Evolutionary conservation across 2,329 filamentous ascomycete species (phyloP).

Genomic region (Teratosphaeria pseudoeucalypti): DNA sequence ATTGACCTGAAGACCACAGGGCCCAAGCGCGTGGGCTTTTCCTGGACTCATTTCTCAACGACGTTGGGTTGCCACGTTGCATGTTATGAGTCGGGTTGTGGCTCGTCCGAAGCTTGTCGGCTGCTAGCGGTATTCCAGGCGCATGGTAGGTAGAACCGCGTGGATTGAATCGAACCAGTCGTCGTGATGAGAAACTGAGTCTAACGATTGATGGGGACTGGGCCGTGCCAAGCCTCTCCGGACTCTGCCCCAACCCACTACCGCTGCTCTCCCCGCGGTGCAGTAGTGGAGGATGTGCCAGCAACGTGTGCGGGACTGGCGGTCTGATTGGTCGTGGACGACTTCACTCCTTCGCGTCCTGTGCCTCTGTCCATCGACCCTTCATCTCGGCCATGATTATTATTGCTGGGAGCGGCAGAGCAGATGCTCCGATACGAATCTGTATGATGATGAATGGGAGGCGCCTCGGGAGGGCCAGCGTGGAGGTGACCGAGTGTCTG

Average conservation of each 20-base stretch:
- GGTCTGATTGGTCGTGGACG: not conserved
- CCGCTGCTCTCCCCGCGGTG: not conserved
- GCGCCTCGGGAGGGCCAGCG: too few relatives aligned
- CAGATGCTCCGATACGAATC: not conserved
- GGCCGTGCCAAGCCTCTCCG: not conserved
- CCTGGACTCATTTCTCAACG: not conserved
- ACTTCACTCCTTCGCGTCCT: not conserved
- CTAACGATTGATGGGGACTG: not conserved
- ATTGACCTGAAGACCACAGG: not conserved
- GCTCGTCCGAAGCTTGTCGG: not conserved
- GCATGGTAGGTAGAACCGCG: not conserved
- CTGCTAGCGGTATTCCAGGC: not conserved
- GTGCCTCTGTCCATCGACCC: too few relatives aligned
- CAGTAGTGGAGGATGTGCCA: not conserved
- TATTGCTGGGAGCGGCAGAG: not conserved
- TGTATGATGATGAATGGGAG: not conserved
- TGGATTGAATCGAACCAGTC: not conserved
- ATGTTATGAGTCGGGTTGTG: not conserved
- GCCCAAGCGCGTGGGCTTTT: not conserved
- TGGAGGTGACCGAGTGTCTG: too few relatives aligned
- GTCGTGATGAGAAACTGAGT: not conserved
- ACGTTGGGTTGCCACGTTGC: not conserved
- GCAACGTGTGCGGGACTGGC: not conserved
- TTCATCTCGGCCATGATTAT: not conserved
- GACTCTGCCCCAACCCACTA: too few relatives aligned